Conservation (phyloP, 345 rosid genomes). For the Heritiera fomes region DNA sequence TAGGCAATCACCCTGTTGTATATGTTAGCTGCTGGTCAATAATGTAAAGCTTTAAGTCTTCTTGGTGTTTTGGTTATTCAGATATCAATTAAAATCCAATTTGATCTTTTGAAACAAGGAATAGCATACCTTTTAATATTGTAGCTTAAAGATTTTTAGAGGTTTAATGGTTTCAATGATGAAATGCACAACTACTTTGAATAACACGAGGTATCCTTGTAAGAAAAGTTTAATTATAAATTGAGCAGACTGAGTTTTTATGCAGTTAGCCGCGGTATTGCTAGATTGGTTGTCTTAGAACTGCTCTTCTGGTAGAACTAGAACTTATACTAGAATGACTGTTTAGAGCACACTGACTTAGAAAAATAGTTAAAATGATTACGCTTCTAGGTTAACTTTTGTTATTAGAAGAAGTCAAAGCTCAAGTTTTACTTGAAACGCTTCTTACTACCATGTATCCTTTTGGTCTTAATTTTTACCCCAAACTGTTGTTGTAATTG, state of each 20-base stretch:
- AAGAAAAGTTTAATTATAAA: not conserved
- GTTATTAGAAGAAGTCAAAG: not conserved
- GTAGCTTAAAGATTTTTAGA: not conserved
- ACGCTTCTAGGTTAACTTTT: not conserved
- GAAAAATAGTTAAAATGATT: not conserved
- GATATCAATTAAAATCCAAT: slow-evolving; percentile 1
- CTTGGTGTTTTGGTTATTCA: slow-evolving; percentile 9
- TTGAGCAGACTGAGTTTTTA: not conserved
- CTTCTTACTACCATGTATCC: not conserved
- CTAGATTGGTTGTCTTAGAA: slow-evolving; percentile 3
- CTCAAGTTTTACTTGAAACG: not conserved
- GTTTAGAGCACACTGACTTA: not conserved
- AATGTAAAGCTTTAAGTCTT: not conserved
- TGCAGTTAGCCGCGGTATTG: not conserved
- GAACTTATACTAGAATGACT: slow-evolving; percentile 5
- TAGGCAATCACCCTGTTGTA: not conserved
- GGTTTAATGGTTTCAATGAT: not conserved
- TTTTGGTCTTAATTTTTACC: not conserved
- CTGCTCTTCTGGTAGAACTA: not conserved
- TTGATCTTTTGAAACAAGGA: not conserved
- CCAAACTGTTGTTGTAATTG: slow-evolving; percentile 26
- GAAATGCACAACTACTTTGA: not conserved
- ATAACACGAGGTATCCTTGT: not conserved
- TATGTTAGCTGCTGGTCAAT: not conserved
- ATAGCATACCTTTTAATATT: not conserved